phyloP scores from a whole-genome alignment of 257 asterid species.

The Solanum ahanhuiri region DNA sequence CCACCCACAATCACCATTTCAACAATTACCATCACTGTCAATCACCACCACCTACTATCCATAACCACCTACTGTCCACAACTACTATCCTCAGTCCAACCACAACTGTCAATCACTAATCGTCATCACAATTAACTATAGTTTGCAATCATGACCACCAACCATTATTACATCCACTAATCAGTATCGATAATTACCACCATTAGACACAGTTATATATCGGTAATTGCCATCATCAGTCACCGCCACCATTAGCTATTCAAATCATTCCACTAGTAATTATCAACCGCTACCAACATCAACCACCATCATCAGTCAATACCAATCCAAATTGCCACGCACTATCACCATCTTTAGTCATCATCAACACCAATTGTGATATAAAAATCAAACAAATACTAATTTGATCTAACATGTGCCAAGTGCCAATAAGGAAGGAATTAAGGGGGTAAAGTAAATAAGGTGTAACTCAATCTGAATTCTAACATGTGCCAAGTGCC shows the following conservation, averaged over 20 bases:
- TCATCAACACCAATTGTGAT: too few species aligned
- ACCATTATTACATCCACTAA: not conserved
- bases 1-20: not conserved
- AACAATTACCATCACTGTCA: not conserved
- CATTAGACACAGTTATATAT: not conserved
- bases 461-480: too few species aligned
- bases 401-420: too few species aligned
- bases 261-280: not conserved
- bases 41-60: not conserved
- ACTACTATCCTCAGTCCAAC: not conserved
- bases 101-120: not conserved
- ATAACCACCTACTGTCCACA: not conserved
- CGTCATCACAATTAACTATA: not conserved
- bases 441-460: too few species aligned
- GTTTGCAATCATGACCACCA: not conserved
- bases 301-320: not conserved
- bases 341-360: not conserved
- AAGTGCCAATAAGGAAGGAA: too few species aligned
- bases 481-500: not conserved
- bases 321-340: not conserved
- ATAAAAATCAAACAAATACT: too few species aligned
- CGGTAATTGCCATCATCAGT: not conserved
- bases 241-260: not conserved
- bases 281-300: not conserved
- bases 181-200: not conserved